Conservation (phyloP, 257 asterid species). For the Prunella vulgaris region DNA sequence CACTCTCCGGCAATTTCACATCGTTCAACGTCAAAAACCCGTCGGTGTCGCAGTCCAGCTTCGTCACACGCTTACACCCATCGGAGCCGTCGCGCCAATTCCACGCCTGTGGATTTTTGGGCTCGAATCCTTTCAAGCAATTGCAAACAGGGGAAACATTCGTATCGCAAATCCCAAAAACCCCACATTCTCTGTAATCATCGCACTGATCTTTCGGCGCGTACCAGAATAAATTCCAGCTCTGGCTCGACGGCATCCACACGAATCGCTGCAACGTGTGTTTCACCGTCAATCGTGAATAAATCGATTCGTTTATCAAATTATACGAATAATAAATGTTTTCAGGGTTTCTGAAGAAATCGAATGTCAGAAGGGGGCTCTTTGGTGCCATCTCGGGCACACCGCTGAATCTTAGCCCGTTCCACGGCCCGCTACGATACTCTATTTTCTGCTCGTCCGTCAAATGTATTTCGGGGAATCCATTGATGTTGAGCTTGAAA, state of each 20-base stretch:
- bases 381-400: slow-evolving; percentile 79
- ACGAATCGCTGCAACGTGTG: slow-evolving; percentile 45
- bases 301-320: slow-evolving; percentile 39
- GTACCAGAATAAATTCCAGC: slow-evolving; percentile 72
- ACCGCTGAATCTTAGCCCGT: slow-evolving; percentile 78
- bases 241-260: slow-evolving; percentile 49
- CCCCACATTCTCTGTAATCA: slow-evolving; percentile 61
- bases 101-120: slow-evolving; percentile 67
- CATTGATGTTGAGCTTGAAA: slow-evolving; percentile 50
- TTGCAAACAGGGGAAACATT: slow-evolving; percentile 68
- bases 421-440: slow-evolving; percentile 93
- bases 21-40: slow-evolving; percentile 40
- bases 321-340: slow-evolving; percentile 44
- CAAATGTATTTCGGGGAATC: slow-evolving; percentile 60
- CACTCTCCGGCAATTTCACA: slow-evolving; percentile 78
- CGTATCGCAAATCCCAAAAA: slow-evolving; percentile 64
- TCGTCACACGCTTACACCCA: slow-evolving; percentile 49
- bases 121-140: slow-evolving; percentile 61
- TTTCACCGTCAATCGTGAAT: slow-evolving; percentile 45
- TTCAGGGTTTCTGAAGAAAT: slow-evolving; percentile 29
- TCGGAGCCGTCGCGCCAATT: slow-evolving; percentile 65
- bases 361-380: slow-evolving; percentile 34
- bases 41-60: slow-evolving; percentile 49
- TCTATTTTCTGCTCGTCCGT: not conserved
- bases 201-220: slow-evolving; percentile 89